phyloP scores from a whole-genome alignment of 2,329 filamentous ascomycete species.

The Fulvia fulva region DNA sequence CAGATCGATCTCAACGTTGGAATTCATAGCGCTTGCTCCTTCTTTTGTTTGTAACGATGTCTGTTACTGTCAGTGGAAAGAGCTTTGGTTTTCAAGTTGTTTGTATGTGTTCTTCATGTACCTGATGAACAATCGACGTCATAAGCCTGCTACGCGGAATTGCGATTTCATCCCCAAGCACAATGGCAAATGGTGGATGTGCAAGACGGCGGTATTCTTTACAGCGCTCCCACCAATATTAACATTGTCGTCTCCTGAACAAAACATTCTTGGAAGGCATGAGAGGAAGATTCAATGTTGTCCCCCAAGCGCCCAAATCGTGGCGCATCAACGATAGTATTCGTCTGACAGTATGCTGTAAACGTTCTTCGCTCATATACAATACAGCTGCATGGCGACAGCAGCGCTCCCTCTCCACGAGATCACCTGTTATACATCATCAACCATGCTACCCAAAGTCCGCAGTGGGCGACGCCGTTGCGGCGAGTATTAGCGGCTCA shows the following conservation, averaged over 20 bases:
- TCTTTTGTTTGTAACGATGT: not conserved
- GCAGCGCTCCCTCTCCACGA: not conserved
- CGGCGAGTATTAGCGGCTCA: too few relatives aligned
- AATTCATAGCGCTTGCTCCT: not conserved
- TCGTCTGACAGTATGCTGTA: not conserved
- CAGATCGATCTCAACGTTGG: constrained; percentile 4
- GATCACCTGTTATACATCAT: not conserved
- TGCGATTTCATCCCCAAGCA: not conserved
- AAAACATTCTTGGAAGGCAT: not conserved
- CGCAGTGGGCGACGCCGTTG: too few relatives aligned
- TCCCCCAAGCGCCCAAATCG: not conserved
- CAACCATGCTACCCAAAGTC: not conserved
- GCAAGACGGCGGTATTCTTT: not conserved
- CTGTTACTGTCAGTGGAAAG: not conserved
- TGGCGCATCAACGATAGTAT: not conserved
- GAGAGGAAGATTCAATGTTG: not conserved
- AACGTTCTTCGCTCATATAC: not conserved
- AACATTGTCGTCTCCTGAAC: not conserved
- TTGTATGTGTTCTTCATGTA: not conserved
- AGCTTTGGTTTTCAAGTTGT: too few relatives aligned
- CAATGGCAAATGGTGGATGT: not conserved
- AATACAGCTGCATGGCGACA: not conserved
- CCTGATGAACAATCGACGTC: constrained; percentile 1
- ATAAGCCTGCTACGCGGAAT: not conserved
- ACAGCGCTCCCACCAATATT: not conserved